Base-by-base conservation (phyloP, 108 stramenopile species). In the Aurantiochytrium sp. region DNA sequence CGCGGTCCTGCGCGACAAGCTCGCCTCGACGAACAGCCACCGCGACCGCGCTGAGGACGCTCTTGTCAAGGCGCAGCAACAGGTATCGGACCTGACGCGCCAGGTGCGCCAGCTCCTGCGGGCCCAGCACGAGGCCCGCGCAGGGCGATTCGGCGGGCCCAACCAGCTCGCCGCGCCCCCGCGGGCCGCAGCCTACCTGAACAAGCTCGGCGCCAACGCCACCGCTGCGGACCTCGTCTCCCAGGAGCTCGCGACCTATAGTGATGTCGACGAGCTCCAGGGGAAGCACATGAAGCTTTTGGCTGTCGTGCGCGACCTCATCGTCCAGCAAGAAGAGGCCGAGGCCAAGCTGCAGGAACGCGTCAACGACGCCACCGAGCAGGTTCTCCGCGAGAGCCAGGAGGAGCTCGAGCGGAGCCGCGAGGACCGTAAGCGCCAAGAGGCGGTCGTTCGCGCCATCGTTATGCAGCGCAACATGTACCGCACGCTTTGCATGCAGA, bases 381-480 rank as follows among this genome's bases (percentile, higher is more conserved):
- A 81, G 73, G 45, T 48, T 12, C 19, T 81, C 10, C 42, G 42
- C 45, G 73, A 41, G 39, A 41, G 39, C 30, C 42, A 48, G 27
- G 45, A 48, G 12, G 73, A 81, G 32, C 73, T 81, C 42, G 73
- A 81, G 39, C 21, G 42, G 6, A 24, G 21, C 32, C 73, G 73
- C 17, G 45, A 81, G 73, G 45, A 48, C 39, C 73, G 73, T 12
- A 48, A 81, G 45, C 73, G 73, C 8, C 73, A 81, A 30, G 73
- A 81, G 24, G 73, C n/a, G 17, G 39, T 81, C 10, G 73, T 81
- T 5, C 73, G 73, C 45, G 45, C 39, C n/a, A 81, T 81, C 24
- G 73, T 81, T 6, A 48, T 48, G 73, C 73, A 81, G 45, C 73
- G 73, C 45, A 48, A 81, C 45, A 81, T 81, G 73, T 81, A 81